Base-by-base conservation (phyloP, 2,329 filamentous ascomycete species). In the Ophiostoma perfectum region DNA sequence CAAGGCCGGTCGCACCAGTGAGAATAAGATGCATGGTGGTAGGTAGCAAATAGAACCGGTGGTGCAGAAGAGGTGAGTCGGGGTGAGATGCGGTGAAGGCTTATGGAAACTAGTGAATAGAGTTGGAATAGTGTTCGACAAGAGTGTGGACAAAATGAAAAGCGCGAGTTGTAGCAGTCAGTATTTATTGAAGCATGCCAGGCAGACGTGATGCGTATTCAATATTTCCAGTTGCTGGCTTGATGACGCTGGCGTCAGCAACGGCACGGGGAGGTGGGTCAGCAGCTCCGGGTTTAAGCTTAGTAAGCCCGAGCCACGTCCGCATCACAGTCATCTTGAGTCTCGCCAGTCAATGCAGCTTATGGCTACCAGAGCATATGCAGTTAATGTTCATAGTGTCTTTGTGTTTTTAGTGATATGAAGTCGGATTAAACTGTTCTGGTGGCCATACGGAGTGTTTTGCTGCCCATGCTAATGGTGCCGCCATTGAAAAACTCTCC, bases 1-100 rank as follows among this genome's bases (percentile, higher is more conserved):
- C 83, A 1, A 90, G 81, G 74, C 88, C 88, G 0, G 88, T 90
- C 11, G 86, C 87, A n/a, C 88, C 87, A 0, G 88, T 90, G 66
- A 90, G 80, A 69, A 90, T 87, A 74, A 90, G 80, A 78, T 88
- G 86, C 84, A 87, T 88, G 5, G n/a, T 18, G 16, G 41, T 2
- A 16, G 14, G 8, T 11, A 4, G 3, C 5, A 55, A 16, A 55
- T 8, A 36, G 9, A 6, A 55, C 27, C 8, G 16, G 16, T 7
- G 12, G 18, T n/a, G 16, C 6, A n/a, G 7, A 18, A 27, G 27
- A 27, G 27, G 27, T 27, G 27, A 1, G 27, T 27, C 27, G 27
- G 27, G 27, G 27, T 27, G 27, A 27, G 27, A 27, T 27, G 27
- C 27, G 27, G 27, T 27, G 27, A 27, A 27, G 27, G 27, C 27